Evolutionary conservation across 148 eudicot species (phyloP).

Genomic region (Vaccinium vitisidaea): DNA sequence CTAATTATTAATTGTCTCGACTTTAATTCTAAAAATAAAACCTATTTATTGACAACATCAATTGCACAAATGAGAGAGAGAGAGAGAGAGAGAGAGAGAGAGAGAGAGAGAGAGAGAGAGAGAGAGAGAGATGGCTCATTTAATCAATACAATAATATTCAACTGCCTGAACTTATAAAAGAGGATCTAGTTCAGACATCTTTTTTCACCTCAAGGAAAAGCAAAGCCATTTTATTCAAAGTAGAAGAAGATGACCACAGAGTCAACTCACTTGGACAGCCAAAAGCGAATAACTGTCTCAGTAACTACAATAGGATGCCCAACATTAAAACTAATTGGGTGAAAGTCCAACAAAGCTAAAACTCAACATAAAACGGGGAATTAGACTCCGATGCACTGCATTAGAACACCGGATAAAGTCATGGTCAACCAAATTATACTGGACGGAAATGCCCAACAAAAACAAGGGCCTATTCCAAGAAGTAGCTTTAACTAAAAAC

Average conservation of each 20-base stretch:
- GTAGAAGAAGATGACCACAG: background rate
- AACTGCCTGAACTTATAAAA: background rate
- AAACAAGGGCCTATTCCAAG: slow-evolving; percentile 24
- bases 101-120: background rate
- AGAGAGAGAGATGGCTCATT: background rate
- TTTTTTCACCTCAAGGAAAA: background rate
- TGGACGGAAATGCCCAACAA: slow-evolving; percentile 26
- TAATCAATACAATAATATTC: background rate
- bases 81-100: background rate
- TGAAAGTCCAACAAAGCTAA: slow-evolving; percentile 11
- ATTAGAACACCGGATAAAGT: background rate
- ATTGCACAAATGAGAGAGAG: background rate
- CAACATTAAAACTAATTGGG: slow-evolving; percentile 11
- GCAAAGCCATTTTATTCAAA: background rate
- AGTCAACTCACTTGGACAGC: too few relatives aligned
- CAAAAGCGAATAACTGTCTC: background rate
- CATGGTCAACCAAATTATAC: background rate
- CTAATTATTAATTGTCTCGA: background rate
- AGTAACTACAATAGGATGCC: background rate
- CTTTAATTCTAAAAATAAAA: background rate
- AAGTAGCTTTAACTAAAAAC: slow-evolving; percentile 11
- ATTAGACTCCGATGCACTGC: slow-evolving; percentile 12
- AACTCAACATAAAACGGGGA: background rate
- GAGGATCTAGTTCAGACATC: background rate
- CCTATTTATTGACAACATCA: background rate